These are phyloP conservation scores for Chlamydomonas sphaeroides DNA, from an alignment of 139 green algal genomes.

Conservation along the genomic window DNA sequence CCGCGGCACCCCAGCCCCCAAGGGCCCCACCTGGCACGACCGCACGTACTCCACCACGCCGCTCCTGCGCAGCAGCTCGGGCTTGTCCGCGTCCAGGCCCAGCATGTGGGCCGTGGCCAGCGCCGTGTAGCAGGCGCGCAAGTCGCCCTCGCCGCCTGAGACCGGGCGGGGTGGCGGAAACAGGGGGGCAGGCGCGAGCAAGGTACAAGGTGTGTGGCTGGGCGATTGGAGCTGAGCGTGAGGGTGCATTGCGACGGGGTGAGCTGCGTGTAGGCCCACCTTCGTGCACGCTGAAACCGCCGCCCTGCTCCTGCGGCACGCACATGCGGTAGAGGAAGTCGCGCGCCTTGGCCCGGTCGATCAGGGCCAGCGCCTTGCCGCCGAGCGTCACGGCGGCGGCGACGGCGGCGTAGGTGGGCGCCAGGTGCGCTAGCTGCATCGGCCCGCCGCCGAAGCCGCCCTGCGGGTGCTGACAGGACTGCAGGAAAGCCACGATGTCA, in stretches of 20 bases:
- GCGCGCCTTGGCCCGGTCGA: slow-evolving; percentile 63
- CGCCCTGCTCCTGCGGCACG: slow-evolving; percentile 66
- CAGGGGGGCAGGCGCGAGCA: too few species aligned
- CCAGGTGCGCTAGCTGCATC: slow-evolving; percentile 92
- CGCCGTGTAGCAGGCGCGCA: slow-evolving; percentile 92
- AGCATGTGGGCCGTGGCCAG: slow-evolving; percentile 85
- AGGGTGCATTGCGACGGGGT: slow-evolving; percentile 90
- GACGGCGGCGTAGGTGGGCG: slow-evolving; percentile 94
- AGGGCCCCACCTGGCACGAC: slow-evolving; percentile 78
- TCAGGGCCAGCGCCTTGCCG: slow-evolving; percentile 65
- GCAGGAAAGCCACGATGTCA: slow-evolving; percentile 79
- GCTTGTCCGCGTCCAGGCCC: slow-evolving; percentile 67
- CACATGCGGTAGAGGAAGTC: slow-evolving; percentile 85
- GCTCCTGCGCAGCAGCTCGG: slow-evolving; percentile 57
- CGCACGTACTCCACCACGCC: slow-evolving; percentile 70
- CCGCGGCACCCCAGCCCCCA: too few species aligned
- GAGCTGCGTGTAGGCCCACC: too few species aligned
- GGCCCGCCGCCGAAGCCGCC: slow-evolving; percentile 93
- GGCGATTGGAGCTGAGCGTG: background rate
- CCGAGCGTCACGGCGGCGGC: slow-evolving; percentile 86
- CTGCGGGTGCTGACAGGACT: slow-evolving; percentile 69
- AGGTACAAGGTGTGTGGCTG: too few species aligned
- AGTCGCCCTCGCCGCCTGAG: slow-evolving; percentile 91
- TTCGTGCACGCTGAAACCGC: slow-evolving; percentile 90
- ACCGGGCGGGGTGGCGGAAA: too few species aligned